phyloP scores from a whole-genome alignment of 768 basidiomycete species.

The Naganishia onofrii region DNA sequence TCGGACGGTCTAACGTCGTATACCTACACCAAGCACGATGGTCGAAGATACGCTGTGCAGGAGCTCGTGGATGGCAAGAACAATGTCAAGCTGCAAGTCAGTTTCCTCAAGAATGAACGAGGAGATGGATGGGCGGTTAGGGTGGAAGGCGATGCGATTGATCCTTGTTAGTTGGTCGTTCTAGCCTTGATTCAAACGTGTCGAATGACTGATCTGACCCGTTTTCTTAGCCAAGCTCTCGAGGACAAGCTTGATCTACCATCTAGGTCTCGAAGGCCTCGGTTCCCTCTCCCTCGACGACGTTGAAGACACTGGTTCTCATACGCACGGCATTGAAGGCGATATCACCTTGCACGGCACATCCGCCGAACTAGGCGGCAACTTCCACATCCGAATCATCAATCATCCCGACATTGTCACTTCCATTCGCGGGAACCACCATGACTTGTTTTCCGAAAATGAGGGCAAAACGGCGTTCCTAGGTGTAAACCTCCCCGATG shows the following conservation, averaged over 20 bases:
- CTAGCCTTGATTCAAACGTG: conserved; percentile 61
- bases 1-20: conserved; percentile 75
- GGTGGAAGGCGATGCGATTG: conserved; percentile 36
- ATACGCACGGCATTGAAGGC: conserved; percentile 67
- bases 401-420: conserved; percentile 57
- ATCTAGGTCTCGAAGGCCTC: conserved; percentile 80
- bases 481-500: conserved; percentile 63
- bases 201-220: background rate
- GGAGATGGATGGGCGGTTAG: conserved; percentile 57
- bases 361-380: conserved; percentile 69
- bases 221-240: conserved; percentile 55
- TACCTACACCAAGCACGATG: conserved; percentile 83
- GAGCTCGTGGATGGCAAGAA: conserved; percentile 75
- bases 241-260: conserved; percentile 75
- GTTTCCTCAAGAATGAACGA: conserved; percentile 76
- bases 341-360: conserved; percentile 69
- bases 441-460: conserved; percentile 61
- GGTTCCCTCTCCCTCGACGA: conserved; percentile 59
- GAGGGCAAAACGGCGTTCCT: conserved; percentile 70
- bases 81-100: conserved; percentile 79
- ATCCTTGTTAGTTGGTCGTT: conserved; percentile 60
- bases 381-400: conserved; percentile 73
- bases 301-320: background rate
- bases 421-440: conserved; percentile 57
- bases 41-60: conserved; percentile 80